Conservation (phyloP, 108 stramenopile species). For the Mayamaea pseudoterrestris region DNA sequence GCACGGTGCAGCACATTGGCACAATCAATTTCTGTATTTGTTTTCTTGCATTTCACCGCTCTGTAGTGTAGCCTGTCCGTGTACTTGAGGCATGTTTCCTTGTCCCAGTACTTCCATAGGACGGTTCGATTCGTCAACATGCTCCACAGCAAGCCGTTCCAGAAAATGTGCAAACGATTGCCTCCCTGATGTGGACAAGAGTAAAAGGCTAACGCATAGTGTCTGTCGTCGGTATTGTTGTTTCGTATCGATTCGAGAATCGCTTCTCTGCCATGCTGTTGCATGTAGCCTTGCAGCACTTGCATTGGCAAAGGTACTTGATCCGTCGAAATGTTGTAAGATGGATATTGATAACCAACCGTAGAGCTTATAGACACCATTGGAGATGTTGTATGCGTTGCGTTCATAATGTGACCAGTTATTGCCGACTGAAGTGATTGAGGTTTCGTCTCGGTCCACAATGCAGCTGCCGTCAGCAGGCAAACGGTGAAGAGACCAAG, state of each 20-base stretch:
- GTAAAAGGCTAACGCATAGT: slow-evolving; percentile 19
- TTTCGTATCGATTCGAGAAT: slow-evolving; percentile 1
- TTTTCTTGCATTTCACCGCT: background rate
- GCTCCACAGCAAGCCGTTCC: slow-evolving; percentile 15
- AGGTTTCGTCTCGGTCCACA: too few species aligned
- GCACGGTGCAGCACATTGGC: slow-evolving; percentile 8
- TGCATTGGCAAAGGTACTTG: slow-evolving; percentile 3
- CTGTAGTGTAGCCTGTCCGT: background rate
- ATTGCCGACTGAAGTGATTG: too few species aligned
- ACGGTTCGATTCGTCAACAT: slow-evolving; percentile 21
- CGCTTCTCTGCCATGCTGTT: slow-evolving; percentile 2
- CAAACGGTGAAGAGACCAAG: too few species aligned
- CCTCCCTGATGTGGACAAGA: slow-evolving; percentile 22
- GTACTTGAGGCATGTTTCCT: background rate
- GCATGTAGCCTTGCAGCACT: slow-evolving; percentile 3
- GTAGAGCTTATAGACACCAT: too few species aligned
- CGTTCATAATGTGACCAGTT: too few species aligned
- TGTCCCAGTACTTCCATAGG: slow-evolving; percentile 10
- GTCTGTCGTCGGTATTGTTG: slow-evolving; percentile 2
- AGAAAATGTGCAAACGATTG: slow-evolving; percentile 16
- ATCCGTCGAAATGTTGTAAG: too few species aligned
- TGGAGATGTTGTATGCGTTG: too few species aligned
- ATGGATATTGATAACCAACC: too few species aligned
- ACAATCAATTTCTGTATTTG: slow-evolving; percentile 11
- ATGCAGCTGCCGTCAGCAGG: too few species aligned